phyloP scores from a whole-genome alignment of 306 rosid species.

The Prunus armeniaca region DNA sequence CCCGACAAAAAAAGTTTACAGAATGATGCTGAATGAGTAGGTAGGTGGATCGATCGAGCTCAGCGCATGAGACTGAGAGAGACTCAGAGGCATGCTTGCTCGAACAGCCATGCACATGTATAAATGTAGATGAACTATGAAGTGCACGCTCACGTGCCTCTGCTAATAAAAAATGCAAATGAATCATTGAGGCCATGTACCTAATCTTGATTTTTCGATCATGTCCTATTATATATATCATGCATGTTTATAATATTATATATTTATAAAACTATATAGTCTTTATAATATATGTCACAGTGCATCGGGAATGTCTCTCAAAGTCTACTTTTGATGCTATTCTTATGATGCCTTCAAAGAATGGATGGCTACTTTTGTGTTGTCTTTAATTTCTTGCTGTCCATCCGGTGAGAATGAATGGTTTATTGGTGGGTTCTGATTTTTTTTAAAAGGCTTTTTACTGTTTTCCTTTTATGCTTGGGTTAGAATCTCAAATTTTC shows the following conservation, averaged over 20 bases:
- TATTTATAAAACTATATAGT: neutral
- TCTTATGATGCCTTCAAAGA: neutral
- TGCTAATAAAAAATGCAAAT: neutral
- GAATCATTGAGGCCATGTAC: conserved; percentile 11
- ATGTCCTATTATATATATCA: conserved; percentile 5
- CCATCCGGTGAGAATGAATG: neutral
- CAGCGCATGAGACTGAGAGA: neutral
- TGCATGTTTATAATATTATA: neutral
- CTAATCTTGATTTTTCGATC: neutral
- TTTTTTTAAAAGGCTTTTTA: neutral
- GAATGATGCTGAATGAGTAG: conserved; percentile 29
- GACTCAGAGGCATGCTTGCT: conserved; percentile 13
- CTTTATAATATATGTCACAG: neutral
- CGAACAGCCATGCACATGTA: neutral
- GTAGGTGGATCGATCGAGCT: conserved; percentile 21
- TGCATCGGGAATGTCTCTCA: neutral
- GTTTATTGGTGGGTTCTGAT: neutral
- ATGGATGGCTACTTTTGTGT: neutral
- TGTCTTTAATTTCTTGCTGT: neutral
- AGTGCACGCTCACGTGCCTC: conserved; percentile 31
- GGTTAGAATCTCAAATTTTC: too few relatives aligned
- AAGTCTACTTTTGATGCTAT: neutral
- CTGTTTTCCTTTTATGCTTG: neutral
- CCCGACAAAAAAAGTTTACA: conserved; percentile 26
- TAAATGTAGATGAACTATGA: neutral